Evolutionary conservation across 305 asterid species (phyloP).

Genomic region (Fraxinus floribunda): DNA sequence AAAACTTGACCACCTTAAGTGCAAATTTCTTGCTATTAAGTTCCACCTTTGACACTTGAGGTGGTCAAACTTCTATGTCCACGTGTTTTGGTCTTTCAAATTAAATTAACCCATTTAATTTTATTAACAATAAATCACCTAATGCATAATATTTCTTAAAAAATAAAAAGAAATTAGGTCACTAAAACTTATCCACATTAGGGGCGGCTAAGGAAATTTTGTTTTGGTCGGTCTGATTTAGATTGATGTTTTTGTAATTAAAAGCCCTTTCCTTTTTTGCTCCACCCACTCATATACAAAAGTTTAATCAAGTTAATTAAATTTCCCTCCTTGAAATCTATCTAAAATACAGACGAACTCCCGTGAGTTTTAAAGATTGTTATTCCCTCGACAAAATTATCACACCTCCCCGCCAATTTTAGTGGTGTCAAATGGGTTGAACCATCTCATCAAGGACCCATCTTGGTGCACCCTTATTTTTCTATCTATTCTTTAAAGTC

Average conservation of each 20-base stretch:
- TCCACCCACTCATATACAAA: neutral
- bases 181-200: conserved; percentile 32
- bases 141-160: neutral
- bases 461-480: neutral
- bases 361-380: too few relatives aligned
- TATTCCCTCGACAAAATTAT: neutral
- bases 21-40: too few relatives aligned
- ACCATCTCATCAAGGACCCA: neutral
- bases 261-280: neutral
- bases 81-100: too few relatives aligned
- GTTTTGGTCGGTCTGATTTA: conserved; percentile 41
- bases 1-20: too few relatives aligned
- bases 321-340: neutral
- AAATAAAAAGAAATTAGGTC: neutral
- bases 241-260: conserved; percentile 23
- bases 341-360: neutral
- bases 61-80: too few relatives aligned
- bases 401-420: neutral
- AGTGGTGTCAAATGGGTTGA: neutral
- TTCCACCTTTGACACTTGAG: too few relatives aligned
- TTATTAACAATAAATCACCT: neutral
- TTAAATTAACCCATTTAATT: too few relatives aligned
- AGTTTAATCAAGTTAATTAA: neutral
- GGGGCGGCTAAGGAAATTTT: conserved; percentile 43
- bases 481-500: neutral